phyloP scores from a whole-genome alignment of 1,284 basidiomycete species.

The Rhodotorula glutinis region DNA sequence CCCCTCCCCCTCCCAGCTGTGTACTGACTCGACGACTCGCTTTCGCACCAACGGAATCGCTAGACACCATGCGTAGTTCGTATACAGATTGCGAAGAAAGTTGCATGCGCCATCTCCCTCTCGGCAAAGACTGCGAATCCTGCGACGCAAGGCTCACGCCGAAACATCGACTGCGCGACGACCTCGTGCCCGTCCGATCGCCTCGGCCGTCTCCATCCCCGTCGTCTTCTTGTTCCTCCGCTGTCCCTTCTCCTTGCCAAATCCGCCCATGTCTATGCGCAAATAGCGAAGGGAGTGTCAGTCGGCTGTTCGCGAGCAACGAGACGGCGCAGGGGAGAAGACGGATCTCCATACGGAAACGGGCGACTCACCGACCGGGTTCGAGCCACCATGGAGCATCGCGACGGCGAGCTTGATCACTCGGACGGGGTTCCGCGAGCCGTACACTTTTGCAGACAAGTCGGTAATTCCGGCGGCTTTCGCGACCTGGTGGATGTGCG shows the following conservation, averaged over 20 bases:
- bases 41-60: no score
- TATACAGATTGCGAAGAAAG: no score
- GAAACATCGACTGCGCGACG: conserved; percentile 36
- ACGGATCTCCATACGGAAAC: background rate
- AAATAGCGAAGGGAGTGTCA: background rate
- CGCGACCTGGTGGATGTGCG: conserved; percentile 77
- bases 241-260: conserved; percentile 37
- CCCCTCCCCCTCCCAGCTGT: no score
- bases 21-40: no score
- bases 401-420: conserved; percentile 51
- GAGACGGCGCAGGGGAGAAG: no score
- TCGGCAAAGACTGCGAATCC: background rate
- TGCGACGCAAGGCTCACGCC: background rate
- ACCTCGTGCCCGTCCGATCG: conserved; percentile 41
- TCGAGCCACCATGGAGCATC: conserved; percentile 41
- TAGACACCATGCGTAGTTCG: no score
- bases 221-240: conserved; percentile 41
- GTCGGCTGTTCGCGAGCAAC: background rate
- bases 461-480: conserved; percentile 93
- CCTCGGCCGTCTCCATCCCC: conserved; percentile 44
- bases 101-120: background rate
- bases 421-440: conserved; percentile 75
- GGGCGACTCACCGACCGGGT: conserved; percentile 40
- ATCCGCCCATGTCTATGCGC: conserved; percentile 40
- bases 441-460: conserved; percentile 88